phyloP scores from a whole-genome alignment of 768 basidiomycete genomes.

The Atractiella rhizophila region DNA sequence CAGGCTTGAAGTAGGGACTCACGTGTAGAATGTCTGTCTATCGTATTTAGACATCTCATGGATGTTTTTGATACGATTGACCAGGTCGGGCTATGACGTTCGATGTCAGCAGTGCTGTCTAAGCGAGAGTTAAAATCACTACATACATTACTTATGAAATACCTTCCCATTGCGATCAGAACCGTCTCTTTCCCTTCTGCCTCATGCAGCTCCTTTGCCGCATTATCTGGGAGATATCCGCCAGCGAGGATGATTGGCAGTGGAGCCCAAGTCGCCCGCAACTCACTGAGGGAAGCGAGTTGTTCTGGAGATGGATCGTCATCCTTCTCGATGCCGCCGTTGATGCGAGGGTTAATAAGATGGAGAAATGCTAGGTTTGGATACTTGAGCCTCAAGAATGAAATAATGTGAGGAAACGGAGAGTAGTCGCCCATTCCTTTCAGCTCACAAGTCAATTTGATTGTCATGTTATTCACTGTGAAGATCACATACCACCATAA shows the following conservation, averaged over 20 bases:
- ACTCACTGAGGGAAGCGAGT: neutral
- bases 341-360: conserved; percentile 24
- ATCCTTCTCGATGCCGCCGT: conserved; percentile 2
- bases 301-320: no score
- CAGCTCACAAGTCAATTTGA: no score
- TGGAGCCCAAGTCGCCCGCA: conserved; percentile 10
- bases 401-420: neutral
- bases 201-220: neutral
- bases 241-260: conserved; percentile 10
- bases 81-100: no score
- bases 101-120: no score
- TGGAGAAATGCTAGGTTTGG: conserved; percentile 32
- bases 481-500: no score
- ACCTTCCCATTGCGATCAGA: conserved; percentile 11
- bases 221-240: conserved; percentile 5
- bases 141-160: conserved; percentile 9
- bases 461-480: no score
- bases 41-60: no score
- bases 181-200: conserved; percentile 5
- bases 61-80: no score
- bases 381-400: conserved; percentile 23
- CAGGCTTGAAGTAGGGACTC: no score
- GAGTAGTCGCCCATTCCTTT: no score
- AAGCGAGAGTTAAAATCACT: neutral
- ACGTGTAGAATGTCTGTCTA: no score